phyloP scores from a whole-genome alignment of 129 eudicot species.

The Artemisia tridentata region DNA sequence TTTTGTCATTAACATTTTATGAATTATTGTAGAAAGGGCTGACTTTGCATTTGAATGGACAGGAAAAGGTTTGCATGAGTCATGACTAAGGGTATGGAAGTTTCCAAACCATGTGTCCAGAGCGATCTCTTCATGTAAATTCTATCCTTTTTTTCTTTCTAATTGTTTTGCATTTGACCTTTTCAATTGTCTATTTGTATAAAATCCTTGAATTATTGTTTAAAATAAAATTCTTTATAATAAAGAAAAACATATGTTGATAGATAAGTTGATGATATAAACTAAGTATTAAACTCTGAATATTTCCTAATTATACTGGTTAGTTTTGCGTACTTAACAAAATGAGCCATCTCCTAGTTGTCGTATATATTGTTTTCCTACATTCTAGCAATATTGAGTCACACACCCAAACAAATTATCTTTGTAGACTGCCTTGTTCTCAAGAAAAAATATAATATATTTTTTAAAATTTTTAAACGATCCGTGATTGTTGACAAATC shows the following conservation, averaged over 20 bases:
- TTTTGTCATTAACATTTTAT: neutral
- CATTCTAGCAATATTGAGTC: too few species aligned
- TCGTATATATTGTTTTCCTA: too few species aligned
- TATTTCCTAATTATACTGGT: too few species aligned
- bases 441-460: neutral
- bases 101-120: slow-evolving; percentile 40
- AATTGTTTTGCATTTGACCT: slow-evolving; percentile 26
- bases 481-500: slow-evolving; percentile 27
- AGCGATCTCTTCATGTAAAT: slow-evolving; percentile 25
- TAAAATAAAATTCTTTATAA: too few species aligned
- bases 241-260: too few species aligned
- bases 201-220: neutral
- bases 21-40: slow-evolving; percentile 31
- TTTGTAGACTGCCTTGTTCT: neutral
- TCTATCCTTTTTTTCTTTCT: neutral
- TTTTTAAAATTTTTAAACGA: neutral
- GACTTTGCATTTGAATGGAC: slow-evolving; percentile 28
- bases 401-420: too few species aligned
- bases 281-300: too few species aligned
- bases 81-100: slow-evolving; percentile 10
- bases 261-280: too few species aligned
- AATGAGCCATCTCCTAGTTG: too few species aligned
- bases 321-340: too few species aligned
- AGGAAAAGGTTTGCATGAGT: slow-evolving; percentile 3
- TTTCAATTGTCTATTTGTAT: neutral